Evolutionary conservation across 179 eudicot species (phyloP).

Genomic region (Heliamphora pulchella): DNA sequence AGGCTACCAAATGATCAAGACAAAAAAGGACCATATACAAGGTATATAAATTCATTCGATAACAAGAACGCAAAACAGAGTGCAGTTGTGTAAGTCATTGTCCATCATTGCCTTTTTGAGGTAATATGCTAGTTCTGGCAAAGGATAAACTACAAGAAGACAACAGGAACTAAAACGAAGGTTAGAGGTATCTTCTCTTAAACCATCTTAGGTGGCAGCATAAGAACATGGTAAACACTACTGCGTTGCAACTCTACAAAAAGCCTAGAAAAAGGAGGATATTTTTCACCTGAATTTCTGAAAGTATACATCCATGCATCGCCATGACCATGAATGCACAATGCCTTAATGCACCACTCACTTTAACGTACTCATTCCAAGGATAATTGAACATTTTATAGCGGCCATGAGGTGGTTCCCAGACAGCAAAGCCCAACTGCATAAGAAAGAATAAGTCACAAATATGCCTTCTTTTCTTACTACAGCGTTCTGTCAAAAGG

Average conservation of each 20-base stretch:
- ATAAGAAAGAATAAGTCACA: slow-evolving; percentile 7
- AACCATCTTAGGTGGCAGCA: neutral
- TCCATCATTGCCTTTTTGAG: neutral
- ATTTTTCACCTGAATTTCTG: slow-evolving; percentile 50
- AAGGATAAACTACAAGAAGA: neutral
- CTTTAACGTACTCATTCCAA: slow-evolving; percentile 45
- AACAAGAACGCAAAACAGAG: neutral
- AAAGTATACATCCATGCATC: slow-evolving; percentile 56
- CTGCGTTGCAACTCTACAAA: neutral
- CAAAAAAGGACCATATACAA: neutral
- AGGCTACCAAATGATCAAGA: neutral
- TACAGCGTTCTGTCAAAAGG: neutral
- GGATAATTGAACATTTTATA: slow-evolving; percentile 49
- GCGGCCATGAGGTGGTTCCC: slow-evolving; percentile 66
- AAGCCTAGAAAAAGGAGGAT: neutral
- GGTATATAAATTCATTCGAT: neutral
- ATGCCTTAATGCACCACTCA: slow-evolving; percentile 57
- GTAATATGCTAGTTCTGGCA: neutral
- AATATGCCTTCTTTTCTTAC: neutral
- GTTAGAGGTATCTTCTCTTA: neutral
- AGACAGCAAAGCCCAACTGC: slow-evolving; percentile 43
- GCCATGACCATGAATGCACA: slow-evolving; percentile 66
- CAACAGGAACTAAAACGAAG: neutral
- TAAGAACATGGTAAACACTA: neutral
- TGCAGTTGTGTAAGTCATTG: neutral